Evolutionary conservation across 1,284 basidiomycete species (phyloP).

Genomic region (Sphaerobolus stellatus): DNA sequence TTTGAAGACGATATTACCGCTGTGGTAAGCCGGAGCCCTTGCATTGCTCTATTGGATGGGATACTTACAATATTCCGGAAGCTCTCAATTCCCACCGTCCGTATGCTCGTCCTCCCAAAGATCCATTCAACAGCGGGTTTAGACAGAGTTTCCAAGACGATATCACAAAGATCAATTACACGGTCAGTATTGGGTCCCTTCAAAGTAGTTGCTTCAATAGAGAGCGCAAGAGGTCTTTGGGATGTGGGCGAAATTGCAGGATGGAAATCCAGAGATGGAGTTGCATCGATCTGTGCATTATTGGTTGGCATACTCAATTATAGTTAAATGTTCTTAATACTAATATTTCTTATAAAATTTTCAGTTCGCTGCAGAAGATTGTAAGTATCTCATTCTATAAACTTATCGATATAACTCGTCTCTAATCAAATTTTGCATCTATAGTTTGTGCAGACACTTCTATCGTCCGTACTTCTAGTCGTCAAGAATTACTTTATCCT

Average conservation of each 20-base stretch:
- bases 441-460: slow-evolving; percentile 86
- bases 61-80: slow-evolving; percentile 30
- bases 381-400: slow-evolving; percentile 54
- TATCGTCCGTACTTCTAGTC: slow-evolving; percentile 74
- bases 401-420: slow-evolving; percentile 3
- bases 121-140: slow-evolving; percentile 69
- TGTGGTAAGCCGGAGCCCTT: slow-evolving; percentile 47
- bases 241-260: slow-evolving; percentile 61
- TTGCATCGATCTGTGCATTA: slow-evolving; percentile 17
- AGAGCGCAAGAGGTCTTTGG: slow-evolving; percentile 69
- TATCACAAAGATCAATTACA: slow-evolving; percentile 30
- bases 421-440: neutral
- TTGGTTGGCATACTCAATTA: slow-evolving; percentile 3
- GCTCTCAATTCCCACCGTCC: slow-evolving; percentile 48
- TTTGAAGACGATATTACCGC: slow-evolving; percentile 69
- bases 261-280: slow-evolving; percentile 53
- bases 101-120: slow-evolving; percentile 76
- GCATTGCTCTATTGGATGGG: slow-evolving; percentile 1
- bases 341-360: neutral
- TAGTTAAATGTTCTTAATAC: neutral
- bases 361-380: slow-evolving; percentile 90
- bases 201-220: slow-evolving; percentile 73
- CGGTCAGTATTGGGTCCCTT: slow-evolving; percentile 38
- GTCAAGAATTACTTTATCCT: slow-evolving; percentile 79
- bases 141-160: slow-evolving; percentile 54